Conservation (phyloP, 31 red algal genomes). For the Odonthalia washingtoniensis region DNA sequence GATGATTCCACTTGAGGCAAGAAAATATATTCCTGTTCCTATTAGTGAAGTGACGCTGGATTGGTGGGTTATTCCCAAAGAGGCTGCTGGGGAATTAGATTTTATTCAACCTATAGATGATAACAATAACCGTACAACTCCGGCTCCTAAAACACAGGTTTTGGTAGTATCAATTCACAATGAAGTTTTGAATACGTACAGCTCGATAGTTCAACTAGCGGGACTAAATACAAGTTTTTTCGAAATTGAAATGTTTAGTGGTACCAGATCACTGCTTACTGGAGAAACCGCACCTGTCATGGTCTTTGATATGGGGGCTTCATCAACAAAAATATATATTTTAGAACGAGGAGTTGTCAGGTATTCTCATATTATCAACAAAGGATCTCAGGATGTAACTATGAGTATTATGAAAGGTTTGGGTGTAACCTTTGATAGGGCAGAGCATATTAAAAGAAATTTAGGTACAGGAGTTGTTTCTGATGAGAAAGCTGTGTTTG, state of each 20-base stretch:
- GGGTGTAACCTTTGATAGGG: neutral
- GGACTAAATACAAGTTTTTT: conserved; percentile 12
- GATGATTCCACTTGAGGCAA: conserved; percentile 15
- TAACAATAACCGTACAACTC: too few species aligned
- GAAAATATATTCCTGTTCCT: conserved; percentile 16
- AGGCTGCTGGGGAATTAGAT: neutral
- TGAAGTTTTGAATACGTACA: conserved; percentile 5
- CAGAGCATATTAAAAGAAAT: neutral
- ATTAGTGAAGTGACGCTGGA: conserved; percentile 19
- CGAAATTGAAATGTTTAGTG: conserved; percentile 10
- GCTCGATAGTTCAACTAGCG: neutral
- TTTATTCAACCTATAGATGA: neutral
- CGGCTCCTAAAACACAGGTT: neutral
- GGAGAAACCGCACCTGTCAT: neutral
- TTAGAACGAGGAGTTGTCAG: neutral
- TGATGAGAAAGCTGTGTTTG: neutral
- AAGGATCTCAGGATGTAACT: conserved; percentile 4
- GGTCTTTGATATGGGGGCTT: conserved; percentile 3
- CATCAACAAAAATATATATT: conserved; percentile 14
- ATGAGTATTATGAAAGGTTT: neutral
- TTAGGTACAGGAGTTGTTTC: neutral
- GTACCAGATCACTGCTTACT: neutral
- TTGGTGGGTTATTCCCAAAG: conserved; percentile 19
- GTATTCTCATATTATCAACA: neutral
- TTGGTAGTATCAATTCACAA: conserved; percentile 23